Evolutionary conservation across 1,284 basidiomycete genomes (phyloP).

Genomic region (Cryptococcus sp.): DNA sequence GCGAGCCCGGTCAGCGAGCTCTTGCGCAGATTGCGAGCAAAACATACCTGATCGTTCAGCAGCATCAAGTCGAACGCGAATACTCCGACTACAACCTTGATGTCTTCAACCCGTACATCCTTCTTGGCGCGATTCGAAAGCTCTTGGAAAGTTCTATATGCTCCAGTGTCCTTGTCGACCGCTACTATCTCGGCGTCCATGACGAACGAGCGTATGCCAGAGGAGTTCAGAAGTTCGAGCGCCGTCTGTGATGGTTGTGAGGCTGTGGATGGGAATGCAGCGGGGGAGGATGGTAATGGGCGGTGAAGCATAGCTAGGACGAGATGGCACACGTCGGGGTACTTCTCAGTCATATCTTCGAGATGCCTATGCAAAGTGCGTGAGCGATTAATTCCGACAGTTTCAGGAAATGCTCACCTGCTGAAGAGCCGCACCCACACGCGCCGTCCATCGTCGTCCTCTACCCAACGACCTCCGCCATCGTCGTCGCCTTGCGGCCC

Average conservation of each 20-base stretch:
- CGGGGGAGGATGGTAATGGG: conserved; percentile 42
- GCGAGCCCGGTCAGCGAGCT: neutral
- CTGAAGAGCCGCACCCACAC: conserved; percentile 74
- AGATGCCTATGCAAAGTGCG: conserved; percentile 61
- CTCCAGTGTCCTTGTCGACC: conserved; percentile 79
- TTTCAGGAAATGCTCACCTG: conserved; percentile 50
- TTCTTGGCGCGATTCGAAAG: conserved; percentile 93
- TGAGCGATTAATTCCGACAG: neutral
- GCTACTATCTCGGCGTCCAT: conserved; percentile 97
- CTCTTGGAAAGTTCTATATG: conserved; percentile 96
- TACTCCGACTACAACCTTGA: conserved; percentile 91
- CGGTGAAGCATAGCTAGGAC: conserved; percentile 53
- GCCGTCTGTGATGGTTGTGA: conserved; percentile 29
- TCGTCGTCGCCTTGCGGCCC: conserved; percentile 49
- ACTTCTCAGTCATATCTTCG: conserved; percentile 92
- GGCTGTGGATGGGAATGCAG: conserved; percentile 34
- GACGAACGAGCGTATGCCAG: conserved; percentile 72
- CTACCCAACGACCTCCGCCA: conserved; percentile 51
- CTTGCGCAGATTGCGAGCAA: neutral
- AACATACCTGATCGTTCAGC: conserved; percentile 82
- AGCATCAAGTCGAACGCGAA: conserved; percentile 95
- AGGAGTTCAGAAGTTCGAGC: conserved; percentile 32
- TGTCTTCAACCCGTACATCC: conserved; percentile 94
- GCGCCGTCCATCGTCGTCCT: conserved; percentile 53
- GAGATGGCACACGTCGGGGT: conserved; percentile 77